phyloP scores from a whole-genome alignment of 805 yeast genomes.

The Myxozyma neglecta region DNA sequence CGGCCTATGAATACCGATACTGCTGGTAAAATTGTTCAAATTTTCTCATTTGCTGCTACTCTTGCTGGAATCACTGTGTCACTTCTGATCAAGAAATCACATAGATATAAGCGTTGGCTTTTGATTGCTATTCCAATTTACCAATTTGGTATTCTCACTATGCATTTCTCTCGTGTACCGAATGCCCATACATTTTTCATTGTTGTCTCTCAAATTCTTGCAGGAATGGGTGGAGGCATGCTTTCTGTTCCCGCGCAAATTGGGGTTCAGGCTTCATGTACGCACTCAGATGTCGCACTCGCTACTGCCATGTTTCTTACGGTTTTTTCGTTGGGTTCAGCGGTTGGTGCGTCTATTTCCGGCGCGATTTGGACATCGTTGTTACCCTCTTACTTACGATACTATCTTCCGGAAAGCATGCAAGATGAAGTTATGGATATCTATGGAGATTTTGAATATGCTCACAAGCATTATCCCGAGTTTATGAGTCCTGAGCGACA shows the following conservation, averaged over 20 bases:
- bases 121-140: slow-evolving; percentile 55
- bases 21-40: slow-evolving; percentile 57
- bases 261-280: slow-evolving; percentile 47
- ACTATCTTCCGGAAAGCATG: slow-evolving; percentile 39
- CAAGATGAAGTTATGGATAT: slow-evolving; percentile 34
- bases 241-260: slow-evolving; percentile 59
- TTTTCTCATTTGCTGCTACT: slow-evolving; percentile 61
- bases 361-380: slow-evolving; percentile 65
- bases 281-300: slow-evolving; percentile 59
- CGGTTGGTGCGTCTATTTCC: slow-evolving; percentile 57
- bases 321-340: slow-evolving; percentile 57
- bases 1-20: slow-evolving; percentile 53
- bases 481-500: slow-evolving; percentile 18
- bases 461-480: slow-evolving; percentile 25
- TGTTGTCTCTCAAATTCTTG: slow-evolving; percentile 56
- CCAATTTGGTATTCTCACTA: slow-evolving; percentile 55
- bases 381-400: slow-evolving; percentile 46
- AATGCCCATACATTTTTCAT: slow-evolving; percentile 51
- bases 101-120: slow-evolving; percentile 55
- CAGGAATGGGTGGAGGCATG: slow-evolving; percentile 62
- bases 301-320: slow-evolving; percentile 55
- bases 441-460: slow-evolving; percentile 28
- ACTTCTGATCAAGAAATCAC: slow-evolving; percentile 47
- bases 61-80: slow-evolving; percentile 58
- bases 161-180: slow-evolving; percentile 52